Evolutionary conservation across 1,284 basidiomycete species (phyloP), one percentile per base, ranked within the genome.

Genomic region (Vanrija humicola): DNA sequence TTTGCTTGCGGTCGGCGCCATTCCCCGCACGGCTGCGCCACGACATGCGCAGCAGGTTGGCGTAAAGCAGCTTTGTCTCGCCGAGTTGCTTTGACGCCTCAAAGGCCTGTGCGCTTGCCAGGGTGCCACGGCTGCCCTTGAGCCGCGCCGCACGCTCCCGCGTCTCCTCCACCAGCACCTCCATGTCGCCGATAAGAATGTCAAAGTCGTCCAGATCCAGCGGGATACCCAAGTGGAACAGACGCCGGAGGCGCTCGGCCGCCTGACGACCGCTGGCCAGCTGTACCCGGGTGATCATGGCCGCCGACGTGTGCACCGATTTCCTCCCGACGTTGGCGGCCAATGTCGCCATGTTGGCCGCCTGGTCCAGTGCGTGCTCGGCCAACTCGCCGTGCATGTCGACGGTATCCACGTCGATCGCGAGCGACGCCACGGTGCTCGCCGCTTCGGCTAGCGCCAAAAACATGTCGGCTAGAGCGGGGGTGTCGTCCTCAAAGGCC

Each of bases 361-460:
- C 73, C 55, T 75, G 73, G 49, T 75, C 73, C 9, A 75, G 63
- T 14, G 74, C 72, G 47, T 73, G 68, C 51, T 74, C 74, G 38
- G 72, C 67, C 5, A 76, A 58, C 52, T 72, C 72, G 52, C 70
- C 57, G 45, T 73, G 64, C 10, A 48, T 42, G 15, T 76, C 72
- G 18, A 72, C 72, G 3, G 61, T 59, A n/a, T 56, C 53, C 23
- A 66, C 42, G 43, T 71, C 70, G n/a, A 43, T 48, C 15, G 68
- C 64, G 28, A 68, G 62, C 6, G 61, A 52, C 1, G 67, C 66
- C 21, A 71, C 70, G 25, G 58, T 58, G 42, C 69, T 61, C 2
- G 70, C 71, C 1, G 67, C 66, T 16, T 64, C 61, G 3, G 68
- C 62, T 3, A 72, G 67, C 3, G 62, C 59, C 25, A 74, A 52